phyloP scores from a whole-genome alignment of 2,329 filamentous ascomycete genomes.

The Sporothrix curviconia region DNA sequence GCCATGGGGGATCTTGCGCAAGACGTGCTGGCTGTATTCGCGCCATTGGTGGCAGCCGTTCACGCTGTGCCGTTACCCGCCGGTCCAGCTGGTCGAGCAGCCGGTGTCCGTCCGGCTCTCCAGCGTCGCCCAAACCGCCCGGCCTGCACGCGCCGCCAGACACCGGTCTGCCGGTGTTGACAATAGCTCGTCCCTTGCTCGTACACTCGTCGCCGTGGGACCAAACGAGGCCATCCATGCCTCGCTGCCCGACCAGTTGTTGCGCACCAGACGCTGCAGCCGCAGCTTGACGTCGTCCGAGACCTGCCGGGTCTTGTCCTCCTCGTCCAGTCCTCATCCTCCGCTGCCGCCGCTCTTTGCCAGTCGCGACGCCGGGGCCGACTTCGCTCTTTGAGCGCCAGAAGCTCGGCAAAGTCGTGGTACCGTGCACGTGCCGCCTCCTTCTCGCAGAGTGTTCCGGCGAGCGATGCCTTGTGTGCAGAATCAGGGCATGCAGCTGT shows the following conservation, averaged over 20 bases:
- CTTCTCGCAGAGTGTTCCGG: constrained; percentile 52
- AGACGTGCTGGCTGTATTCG: constrained; percentile 50
- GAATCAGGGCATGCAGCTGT: constrained; percentile 57
- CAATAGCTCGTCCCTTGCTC: constrained; percentile 56
- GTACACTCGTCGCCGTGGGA: constrained; percentile 54
- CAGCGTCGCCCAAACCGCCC: constrained; percentile 51
- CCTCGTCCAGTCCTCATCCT: constrained; percentile 27
- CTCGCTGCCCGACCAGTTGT: constrained; percentile 73
- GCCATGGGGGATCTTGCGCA: constrained; percentile 26
- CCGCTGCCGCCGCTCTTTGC: no score
- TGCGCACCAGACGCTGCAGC: constrained; percentile 55
- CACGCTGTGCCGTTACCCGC: constrained; percentile 59
- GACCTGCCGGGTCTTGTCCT: neutral
- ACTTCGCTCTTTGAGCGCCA: constrained; percentile 56
- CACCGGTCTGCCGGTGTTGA: constrained; percentile 58
- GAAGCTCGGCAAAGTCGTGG: constrained; percentile 54
- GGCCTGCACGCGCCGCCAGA: constrained; percentile 63
- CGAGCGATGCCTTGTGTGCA: constrained; percentile 66
- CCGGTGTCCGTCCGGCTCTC: constrained; percentile 42
- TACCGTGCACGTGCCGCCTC: constrained; percentile 53
- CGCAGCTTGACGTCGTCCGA: constrained; percentile 39
- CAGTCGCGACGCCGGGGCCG: constrained; percentile 46
- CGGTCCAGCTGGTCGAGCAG: constrained; percentile 65
- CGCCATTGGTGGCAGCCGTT: constrained; percentile 68
- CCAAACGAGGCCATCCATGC: constrained; percentile 66